Base-by-base conservation (phyloP, 1,284 basidiomycete species). In the Cryptococcus sp. region DNA sequence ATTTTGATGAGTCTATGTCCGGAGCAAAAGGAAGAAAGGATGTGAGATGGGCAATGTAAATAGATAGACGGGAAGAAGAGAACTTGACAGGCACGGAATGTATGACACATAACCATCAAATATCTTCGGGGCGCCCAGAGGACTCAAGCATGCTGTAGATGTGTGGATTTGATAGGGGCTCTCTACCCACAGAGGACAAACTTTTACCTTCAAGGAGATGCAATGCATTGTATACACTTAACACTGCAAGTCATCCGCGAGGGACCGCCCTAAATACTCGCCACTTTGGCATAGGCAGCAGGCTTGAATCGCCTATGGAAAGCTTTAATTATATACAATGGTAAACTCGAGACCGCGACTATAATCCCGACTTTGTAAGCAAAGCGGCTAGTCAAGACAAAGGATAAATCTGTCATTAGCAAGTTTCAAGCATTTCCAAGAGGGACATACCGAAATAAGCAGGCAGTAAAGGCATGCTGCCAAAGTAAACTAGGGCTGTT, bases 321-420 rank as follows among this genome's bases (percentile, higher is more conserved):
- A 54, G 88, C 76, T 75, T 96, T 96, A 78, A 94, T 85, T 57
- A 96, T 81, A 67, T 88, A 97, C 43, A 98, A 77, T 0, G 96
- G 96, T 56, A 97, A 79, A 24, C 90, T 87, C 63, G 91, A 91
- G 67, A 98, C 83, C 2, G 87, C 91, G 1, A 98, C 91, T 60
- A 98, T 98, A 46, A 97, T 83, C 0, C 86, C 87, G 3, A 94
- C 90, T 74, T 98, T 98, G 90, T 89, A 93, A n/a, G 84, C 81
- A 72, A 98, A 99, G 19, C 85, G 82, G 34, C 82, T 70, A 4
- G 93, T 89, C 3, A 96, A 77, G 21, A 98, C 94, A 67, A 98
- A 98, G 2, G 85, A 81, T 43, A 98, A 82, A 77, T 98, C 94
- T 96, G 59, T 11, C 42, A 34, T 44, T 39, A 54, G 41, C 37